Percentiles rank a stretch among this genome's conserved stretches.
Conservation (phyloP, 139 green algal species). For the Chlamydomonas sphaeroides region DNA sequence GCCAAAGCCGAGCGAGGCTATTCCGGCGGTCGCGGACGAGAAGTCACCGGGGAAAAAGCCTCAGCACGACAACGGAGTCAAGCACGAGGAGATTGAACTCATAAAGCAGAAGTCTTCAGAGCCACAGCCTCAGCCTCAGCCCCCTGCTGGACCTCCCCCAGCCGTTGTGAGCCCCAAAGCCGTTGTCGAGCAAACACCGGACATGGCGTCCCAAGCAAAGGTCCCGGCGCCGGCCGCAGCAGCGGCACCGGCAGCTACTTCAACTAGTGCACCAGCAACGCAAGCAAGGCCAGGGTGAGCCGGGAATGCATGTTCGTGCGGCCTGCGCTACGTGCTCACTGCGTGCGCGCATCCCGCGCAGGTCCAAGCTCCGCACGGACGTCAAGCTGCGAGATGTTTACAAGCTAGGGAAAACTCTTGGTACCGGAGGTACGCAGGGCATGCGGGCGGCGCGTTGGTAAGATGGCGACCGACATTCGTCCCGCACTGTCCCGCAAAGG, state of each 20-base stretch:
- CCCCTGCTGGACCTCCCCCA: no score
- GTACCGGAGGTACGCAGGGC: slow-evolving; percentile 72
- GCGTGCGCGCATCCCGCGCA: slow-evolving; percentile 1
- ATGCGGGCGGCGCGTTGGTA: no score
- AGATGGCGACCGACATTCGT: no score
- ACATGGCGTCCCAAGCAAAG: neutral
- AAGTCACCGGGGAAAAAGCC: slow-evolving; percentile 7
- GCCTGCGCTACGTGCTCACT: no score
- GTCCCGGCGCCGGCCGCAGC: neutral
- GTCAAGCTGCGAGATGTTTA: slow-evolving; percentile 77
- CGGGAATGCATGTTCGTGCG: neutral
- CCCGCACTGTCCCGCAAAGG: no score
- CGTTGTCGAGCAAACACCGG: neutral
- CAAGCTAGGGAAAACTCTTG: slow-evolving; percentile 82
- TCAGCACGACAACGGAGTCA: slow-evolving; percentile 40
- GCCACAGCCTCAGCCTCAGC: no score
- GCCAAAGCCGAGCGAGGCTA: slow-evolving; percentile 1
- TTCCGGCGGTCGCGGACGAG: slow-evolving; percentile 28
- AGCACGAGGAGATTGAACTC: slow-evolving; percentile 33
- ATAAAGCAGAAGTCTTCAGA: slow-evolving; percentile 38
- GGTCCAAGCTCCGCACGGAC: slow-evolving; percentile 58
- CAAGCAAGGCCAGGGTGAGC: slow-evolving; percentile 16
- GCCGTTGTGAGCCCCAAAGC: slow-evolving; percentile 27
- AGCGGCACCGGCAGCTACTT: neutral
- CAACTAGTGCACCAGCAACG: neutral